Percentiles rank a stretch among this genome's conserved stretches.
Conservation (phyloP, 208 protist species). For the Leptomonas pyrrhocoris region DNA sequence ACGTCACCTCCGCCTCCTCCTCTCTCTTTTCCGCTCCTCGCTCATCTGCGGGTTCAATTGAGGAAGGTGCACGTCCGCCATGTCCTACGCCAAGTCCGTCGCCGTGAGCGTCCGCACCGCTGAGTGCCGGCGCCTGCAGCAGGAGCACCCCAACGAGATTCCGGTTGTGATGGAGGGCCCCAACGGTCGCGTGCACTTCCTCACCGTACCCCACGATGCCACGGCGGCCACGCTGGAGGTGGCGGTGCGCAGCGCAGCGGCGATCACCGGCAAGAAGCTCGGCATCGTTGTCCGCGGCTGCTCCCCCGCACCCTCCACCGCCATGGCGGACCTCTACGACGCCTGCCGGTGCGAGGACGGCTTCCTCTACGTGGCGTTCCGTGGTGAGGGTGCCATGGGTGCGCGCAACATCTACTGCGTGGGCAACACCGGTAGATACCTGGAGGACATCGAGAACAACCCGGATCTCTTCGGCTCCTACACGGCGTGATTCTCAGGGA, state of each 20-base stretch:
- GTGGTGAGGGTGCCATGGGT: constrained; percentile 10
- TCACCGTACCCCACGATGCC: constrained; percentile 25
- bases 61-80: too few relatives aligned
- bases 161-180: constrained; percentile 28
- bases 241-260: constrained; percentile 26
- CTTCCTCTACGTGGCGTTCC: constrained; percentile 24
- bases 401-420: background rate
- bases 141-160: constrained; percentile 27
- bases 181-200: constrained; percentile 23
- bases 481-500: too few relatives aligned
- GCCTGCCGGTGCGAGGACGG: constrained; percentile 28
- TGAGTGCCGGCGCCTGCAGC: constrained; percentile 37
- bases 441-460: constrained; percentile 25
- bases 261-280: constrained; percentile 18
- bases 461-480: constrained; percentile 20
- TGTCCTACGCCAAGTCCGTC: constrained; percentile 12
- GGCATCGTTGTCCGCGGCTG: constrained; percentile 31
- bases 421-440: constrained; percentile 1
- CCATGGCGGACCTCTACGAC: constrained; percentile 26
- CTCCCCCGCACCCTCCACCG: constrained; percentile 21
- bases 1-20: too few relatives aligned
- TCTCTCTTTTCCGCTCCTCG: too few relatives aligned
- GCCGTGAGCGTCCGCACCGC: constrained; percentile 26
- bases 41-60: too few relatives aligned
- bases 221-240: constrained; percentile 31